These are phyloP conservation scores for Leucoagaricus sp. DNA, from an alignment of 1,284 basidiomycete species.

Conservation along the genomic window DNA sequence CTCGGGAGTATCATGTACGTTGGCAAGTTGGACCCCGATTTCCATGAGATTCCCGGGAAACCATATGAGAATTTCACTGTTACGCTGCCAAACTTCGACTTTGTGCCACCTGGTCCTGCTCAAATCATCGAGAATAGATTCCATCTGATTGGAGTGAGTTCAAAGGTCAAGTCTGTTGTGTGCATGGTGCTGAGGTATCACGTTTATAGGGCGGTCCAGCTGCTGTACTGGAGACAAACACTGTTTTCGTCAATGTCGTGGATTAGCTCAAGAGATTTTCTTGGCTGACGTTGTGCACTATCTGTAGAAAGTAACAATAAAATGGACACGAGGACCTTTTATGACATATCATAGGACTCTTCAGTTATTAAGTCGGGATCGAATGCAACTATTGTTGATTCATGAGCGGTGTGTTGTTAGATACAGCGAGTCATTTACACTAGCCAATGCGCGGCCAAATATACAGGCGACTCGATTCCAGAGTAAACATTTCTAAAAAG, in stretches of 20 bases:
- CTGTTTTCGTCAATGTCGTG: not conserved
- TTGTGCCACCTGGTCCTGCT: conserved; percentile 20
- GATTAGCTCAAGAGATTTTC: not conserved
- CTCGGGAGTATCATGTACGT: conserved; percentile 20
- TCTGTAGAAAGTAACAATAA: too few relatives aligned
- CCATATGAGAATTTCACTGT: conserved; percentile 38
- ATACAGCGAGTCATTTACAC: too few relatives aligned
- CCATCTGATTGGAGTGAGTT: conserved; percentile 34
- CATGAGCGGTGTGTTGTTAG: too few relatives aligned
- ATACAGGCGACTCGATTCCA: too few relatives aligned
- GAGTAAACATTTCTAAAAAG: too few relatives aligned
- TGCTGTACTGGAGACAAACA: not conserved
- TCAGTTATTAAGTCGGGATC: too few relatives aligned
- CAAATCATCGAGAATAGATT: conserved; percentile 32
- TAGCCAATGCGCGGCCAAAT: too few relatives aligned
- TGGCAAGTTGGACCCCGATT: conserved; percentile 29
- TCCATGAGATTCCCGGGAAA: conserved; percentile 27
- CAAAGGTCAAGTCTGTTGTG: not conserved
- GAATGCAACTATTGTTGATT: too few relatives aligned
- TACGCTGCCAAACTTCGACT: conserved; percentile 22
- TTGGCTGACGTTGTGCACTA: too few relatives aligned
- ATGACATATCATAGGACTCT: too few relatives aligned
- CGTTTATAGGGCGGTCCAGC: conserved; percentile 6
- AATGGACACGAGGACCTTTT: too few relatives aligned
- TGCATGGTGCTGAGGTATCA: not conserved